phyloP scores from a whole-genome alignment of 1,284 basidiomycete species.

The Kwoniella shivajii region DNA sequence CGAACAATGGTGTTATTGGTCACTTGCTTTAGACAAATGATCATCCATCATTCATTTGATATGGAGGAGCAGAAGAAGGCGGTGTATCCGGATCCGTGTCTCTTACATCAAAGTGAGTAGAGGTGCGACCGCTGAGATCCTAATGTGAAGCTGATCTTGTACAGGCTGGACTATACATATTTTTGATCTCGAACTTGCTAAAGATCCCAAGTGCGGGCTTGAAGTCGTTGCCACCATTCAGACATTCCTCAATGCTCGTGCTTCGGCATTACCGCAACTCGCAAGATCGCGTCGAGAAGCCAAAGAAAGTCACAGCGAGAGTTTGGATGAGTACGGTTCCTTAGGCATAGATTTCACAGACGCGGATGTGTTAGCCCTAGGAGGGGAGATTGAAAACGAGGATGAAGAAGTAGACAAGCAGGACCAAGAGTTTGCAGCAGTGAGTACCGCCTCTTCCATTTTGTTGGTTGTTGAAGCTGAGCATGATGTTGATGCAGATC shows the following conservation, averaged over 20 bases:
- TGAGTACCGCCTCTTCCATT: too few relatives aligned
- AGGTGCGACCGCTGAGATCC: not conserved
- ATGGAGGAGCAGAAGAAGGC: constrained; percentile 22
- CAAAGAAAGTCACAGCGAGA: constrained; percentile 59
- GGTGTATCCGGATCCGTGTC: constrained; percentile 67
- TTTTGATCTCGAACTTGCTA: constrained; percentile 60
- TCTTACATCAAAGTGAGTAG: constrained; percentile 65
- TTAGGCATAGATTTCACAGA: constrained; percentile 50
- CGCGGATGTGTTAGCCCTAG: constrained; percentile 42
- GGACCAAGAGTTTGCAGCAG: constrained; percentile 49
- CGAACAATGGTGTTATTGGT: constrained; percentile 61
- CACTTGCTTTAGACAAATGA: constrained; percentile 64
- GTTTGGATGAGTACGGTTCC: constrained; percentile 64
- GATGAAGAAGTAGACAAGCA: constrained; percentile 33
- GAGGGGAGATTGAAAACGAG: constrained; percentile 31
- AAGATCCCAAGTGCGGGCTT: constrained; percentile 59
- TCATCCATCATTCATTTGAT: constrained; percentile 61
- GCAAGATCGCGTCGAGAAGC: constrained; percentile 51
- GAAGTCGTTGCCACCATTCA: constrained; percentile 66
- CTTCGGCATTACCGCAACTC: constrained; percentile 59
- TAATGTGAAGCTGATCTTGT: not conserved
- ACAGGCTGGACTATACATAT: constrained; percentile 67
- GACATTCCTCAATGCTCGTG: constrained; percentile 67
- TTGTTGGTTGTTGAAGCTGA: not conserved
- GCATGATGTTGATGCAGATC: constrained; percentile 51